A percentile compares a stretch with the other conserved stretches of the same genome.
phyloP scores from a whole-genome alignment of 2,329 filamentous ascomycete genomes.

The Orbilia javanica region DNA sequence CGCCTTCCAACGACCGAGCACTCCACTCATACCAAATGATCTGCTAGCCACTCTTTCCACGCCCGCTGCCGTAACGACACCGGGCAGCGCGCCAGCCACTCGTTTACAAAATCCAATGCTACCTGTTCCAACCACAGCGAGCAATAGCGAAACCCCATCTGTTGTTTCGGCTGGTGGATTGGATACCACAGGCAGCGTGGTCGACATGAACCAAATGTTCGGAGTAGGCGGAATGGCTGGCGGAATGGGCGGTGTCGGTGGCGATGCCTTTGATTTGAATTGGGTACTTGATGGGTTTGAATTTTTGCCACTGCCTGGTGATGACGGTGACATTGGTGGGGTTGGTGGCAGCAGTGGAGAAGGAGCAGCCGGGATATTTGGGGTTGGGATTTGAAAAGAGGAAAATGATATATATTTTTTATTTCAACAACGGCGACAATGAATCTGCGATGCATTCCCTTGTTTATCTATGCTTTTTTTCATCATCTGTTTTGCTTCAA shows the following conservation, averaged over 20 bases:
- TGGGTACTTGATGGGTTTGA: conserved; percentile 56
- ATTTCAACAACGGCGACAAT: background rate
- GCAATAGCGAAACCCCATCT: conserved; percentile 50
- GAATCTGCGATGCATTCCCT: background rate
- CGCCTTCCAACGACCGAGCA: conserved; percentile 47
- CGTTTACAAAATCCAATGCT: conserved; percentile 47
- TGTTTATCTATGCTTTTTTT: background rate
- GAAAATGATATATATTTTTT: background rate
- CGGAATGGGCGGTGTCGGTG: conserved; percentile 10
- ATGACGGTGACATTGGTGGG: conserved; percentile 39
- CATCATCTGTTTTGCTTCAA: background rate
- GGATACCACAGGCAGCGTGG: conserved; percentile 25
- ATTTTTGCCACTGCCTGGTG: conserved; percentile 47
- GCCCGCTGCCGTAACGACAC: conserved; percentile 3
- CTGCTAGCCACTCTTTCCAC: conserved; percentile 31
- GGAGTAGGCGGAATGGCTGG: conserved; percentile 25
- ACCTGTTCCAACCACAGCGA: conserved; percentile 47
- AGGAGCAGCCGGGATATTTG: conserved; percentile 37
- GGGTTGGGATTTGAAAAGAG: conserved; percentile 30
- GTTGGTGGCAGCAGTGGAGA: background rate
- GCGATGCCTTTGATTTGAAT: conserved; percentile 51
- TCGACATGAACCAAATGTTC: conserved; percentile 50
- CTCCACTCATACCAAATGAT: conserved; percentile 40
- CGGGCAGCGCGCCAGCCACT: background rate
- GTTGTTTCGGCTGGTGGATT: conserved; percentile 35